A percentile compares a stretch with the other conserved stretches of the same genome.
phyloP scores from a whole-genome alignment of 257 asterid species.

The Solanum medicagineum region DNA sequence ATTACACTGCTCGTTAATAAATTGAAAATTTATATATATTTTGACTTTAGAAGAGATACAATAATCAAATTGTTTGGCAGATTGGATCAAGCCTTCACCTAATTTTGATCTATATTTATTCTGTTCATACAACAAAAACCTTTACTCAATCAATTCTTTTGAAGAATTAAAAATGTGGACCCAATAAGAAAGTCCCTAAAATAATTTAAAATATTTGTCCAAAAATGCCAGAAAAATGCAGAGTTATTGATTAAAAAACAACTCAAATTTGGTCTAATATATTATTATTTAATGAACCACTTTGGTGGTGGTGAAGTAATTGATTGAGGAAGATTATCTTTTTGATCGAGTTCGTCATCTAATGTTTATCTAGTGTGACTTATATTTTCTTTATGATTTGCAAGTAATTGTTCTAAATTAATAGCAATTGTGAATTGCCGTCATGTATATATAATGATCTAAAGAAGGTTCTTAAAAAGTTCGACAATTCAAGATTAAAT shows the following conservation, averaged over 20 bases:
- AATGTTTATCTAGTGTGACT: too few relatives aligned
- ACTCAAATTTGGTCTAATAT: not conserved
- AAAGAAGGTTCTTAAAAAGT: not conserved
- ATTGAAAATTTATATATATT: not conserved
- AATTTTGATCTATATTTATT: not conserved
- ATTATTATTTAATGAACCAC: not conserved
- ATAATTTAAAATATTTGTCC: not conserved
- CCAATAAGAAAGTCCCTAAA: not conserved
- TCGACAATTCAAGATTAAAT: not conserved
- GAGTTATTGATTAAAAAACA: not conserved
- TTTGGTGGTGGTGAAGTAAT: not conserved
- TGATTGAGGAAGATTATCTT: not conserved
- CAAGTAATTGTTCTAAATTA: too few relatives aligned
- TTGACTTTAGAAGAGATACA: not conserved
- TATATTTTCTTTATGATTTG: too few relatives aligned
- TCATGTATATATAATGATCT: not conserved
- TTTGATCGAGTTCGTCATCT: too few relatives aligned
- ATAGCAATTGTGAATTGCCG: too few relatives aligned
- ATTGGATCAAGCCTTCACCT: not conserved
- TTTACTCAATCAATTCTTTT: not conserved
- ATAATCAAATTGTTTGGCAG: not conserved
- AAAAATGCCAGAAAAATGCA: not conserved
- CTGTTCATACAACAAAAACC: not conserved
- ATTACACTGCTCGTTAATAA: not conserved
- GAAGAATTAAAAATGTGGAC: not conserved